These are phyloP conservation scores for Oxyria digyna DNA, from an alignment of 148 eudicot genomes.

Conservation along the genomic window DNA sequence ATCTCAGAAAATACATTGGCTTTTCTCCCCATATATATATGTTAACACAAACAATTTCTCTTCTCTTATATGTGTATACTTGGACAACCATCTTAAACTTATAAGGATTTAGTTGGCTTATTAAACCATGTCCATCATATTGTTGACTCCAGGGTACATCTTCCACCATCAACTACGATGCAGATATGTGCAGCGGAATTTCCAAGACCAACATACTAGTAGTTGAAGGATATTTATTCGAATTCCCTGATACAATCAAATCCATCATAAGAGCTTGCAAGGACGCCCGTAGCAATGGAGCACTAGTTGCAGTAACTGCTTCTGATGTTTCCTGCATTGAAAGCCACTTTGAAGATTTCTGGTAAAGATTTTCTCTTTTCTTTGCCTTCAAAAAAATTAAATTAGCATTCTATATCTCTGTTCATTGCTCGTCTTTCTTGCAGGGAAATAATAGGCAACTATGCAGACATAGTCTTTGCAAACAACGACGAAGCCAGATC, in stretches of 20 bases:
- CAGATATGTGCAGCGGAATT: conserved; percentile 51
- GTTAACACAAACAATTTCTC: background rate
- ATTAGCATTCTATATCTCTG: background rate
- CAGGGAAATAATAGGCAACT: conserved; percentile 91
- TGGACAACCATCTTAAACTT: background rate
- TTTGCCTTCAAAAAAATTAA: background rate
- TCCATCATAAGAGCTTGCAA: conserved; percentile 72
- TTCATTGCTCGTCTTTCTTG: background rate
- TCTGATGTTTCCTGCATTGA: conserved; percentile 95
- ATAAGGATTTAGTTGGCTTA: background rate
- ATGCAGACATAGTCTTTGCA: conserved; percentile 77
- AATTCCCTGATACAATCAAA: conserved; percentile 81
- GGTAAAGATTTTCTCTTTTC: conserved; percentile 41
- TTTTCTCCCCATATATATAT: background rate
- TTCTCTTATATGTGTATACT: background rate
- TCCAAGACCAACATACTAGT: conserved; percentile 76
- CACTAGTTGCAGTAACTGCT: conserved; percentile 85
- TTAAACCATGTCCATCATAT: background rate
- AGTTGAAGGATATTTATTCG: conserved; percentile 92
- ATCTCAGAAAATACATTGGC: background rate
- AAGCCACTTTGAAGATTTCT: conserved; percentile 85
- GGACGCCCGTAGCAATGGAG: conserved; percentile 73
- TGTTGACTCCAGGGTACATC: conserved; percentile 69
- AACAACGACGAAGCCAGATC: conserved; percentile 90
- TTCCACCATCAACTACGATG: conserved; percentile 59